phyloP scores from a whole-genome alignment of 2,329 filamentous ascomycete species.

The Nemania sp. region DNA sequence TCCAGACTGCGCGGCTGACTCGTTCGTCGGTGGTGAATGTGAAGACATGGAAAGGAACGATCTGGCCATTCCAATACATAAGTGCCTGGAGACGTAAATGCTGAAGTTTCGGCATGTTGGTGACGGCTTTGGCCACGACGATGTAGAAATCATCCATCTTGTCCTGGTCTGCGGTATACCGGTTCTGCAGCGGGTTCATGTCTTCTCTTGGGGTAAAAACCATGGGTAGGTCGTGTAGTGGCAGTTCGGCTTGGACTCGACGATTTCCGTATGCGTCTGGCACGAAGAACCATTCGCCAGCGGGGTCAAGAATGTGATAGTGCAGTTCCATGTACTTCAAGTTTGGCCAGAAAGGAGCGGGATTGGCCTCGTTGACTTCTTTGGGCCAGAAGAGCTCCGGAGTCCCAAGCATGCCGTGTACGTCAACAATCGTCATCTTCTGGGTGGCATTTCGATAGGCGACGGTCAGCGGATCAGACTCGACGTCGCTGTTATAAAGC shows the following conservation, averaged over 20 bases:
- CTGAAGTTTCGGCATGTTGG: slow-evolving; percentile 18
- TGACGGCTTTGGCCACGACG: slow-evolving; percentile 12
- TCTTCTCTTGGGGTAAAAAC: slow-evolving; percentile 6
- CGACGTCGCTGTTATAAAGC: neutral
- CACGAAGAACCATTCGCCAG: slow-evolving; percentile 20
- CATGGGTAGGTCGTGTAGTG: slow-evolving; percentile 8
- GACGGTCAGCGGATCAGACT: slow-evolving; percentile 7
- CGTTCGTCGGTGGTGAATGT: neutral
- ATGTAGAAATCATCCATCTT: slow-evolving; percentile 20
- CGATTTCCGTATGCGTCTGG: neutral
- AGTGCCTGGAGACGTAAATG: slow-evolving; percentile 11
- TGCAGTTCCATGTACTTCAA: slow-evolving; percentile 16
- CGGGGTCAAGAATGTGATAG: slow-evolving; percentile 15
- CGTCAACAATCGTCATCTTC: slow-evolving; percentile 12
- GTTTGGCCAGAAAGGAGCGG: slow-evolving; percentile 18
- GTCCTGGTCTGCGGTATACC: slow-evolving; percentile 8
- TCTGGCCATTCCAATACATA: slow-evolving; percentile 1
- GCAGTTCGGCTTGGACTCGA: slow-evolving; percentile 2
- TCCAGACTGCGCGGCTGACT: slow-evolving; percentile 3
- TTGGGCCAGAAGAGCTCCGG: slow-evolving; percentile 23
- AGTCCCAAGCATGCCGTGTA: slow-evolving; percentile 19
- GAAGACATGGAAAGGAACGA: slow-evolving; percentile 15
- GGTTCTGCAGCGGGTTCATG: slow-evolving; percentile 4
- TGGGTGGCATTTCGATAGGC: slow-evolving; percentile 19
- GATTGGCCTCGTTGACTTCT: neutral